phyloP scores from a whole-genome alignment of 1,139 yeast genomes.

The Trichomonascaceae sp. region DNA sequence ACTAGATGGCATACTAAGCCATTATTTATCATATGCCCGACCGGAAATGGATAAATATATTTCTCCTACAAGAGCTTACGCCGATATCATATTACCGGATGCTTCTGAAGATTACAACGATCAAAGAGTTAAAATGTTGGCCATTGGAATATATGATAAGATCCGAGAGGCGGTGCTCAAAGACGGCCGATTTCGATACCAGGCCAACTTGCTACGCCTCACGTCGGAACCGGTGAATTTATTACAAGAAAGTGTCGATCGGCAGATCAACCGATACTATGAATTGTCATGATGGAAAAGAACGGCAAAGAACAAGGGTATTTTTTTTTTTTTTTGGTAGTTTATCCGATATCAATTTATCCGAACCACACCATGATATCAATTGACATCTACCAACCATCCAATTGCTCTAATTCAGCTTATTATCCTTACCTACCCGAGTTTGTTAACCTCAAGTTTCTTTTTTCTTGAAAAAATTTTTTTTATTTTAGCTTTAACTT shows the following conservation, averaged over 20 bases:
- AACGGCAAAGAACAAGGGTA: too few species aligned
- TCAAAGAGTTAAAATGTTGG: conserved; percentile 58
- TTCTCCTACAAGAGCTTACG: conserved; percentile 67
- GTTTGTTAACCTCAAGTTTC: background rate
- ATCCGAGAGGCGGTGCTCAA: conserved; percentile 26
- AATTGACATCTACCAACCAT: too few species aligned
- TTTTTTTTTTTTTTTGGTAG: too few species aligned
- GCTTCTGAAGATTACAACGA: conserved; percentile 46
- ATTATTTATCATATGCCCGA: conserved; percentile 61
- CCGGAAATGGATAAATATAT: conserved; percentile 73
- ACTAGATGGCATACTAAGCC: conserved; percentile 48
- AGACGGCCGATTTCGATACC: conserved; percentile 3
- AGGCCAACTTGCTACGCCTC: conserved; percentile 2
- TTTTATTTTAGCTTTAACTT: background rate
- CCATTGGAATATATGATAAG: conserved; percentile 62
- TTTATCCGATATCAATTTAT: too few species aligned
- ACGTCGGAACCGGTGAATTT: conserved; percentile 13
- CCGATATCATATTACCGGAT: conserved; percentile 72
- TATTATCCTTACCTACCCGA: background rate
- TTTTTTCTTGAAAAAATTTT: background rate
- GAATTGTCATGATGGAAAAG: conserved; percentile 14
- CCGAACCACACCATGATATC: too few species aligned
- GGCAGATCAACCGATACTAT: conserved; percentile 20
- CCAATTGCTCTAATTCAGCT: background rate
- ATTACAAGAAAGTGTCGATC: conserved; percentile 19